Conservation (phyloP, 2,329 filamentous ascomycete genomes). For the Stachybotrys chlorohalonatus region DNA sequence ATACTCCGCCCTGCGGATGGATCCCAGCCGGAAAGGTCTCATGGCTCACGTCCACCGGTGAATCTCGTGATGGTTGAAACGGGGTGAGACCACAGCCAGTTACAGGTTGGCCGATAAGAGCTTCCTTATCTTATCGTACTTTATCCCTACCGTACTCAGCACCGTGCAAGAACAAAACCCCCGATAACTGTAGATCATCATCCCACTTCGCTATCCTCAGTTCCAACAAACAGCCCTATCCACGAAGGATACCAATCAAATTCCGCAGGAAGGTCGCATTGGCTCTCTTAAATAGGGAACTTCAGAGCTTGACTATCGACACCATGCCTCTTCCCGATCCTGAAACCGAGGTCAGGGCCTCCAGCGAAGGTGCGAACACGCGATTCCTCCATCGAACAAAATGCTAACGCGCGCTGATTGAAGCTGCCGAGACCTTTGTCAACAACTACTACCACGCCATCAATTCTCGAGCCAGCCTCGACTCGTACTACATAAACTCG, state of each 20-base stretch:
- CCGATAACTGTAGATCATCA: slow-evolving; percentile 8
- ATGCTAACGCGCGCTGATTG: slow-evolving; percentile 3
- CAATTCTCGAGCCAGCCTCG: slow-evolving; percentile 51
- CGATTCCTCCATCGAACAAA: background rate
- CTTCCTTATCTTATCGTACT: background rate
- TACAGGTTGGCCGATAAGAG: background rate
- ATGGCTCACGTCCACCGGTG: slow-evolving; percentile 9
- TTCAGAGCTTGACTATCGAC: background rate
- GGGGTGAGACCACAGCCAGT: too few species aligned
- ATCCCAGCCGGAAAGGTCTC: slow-evolving; percentile 16
- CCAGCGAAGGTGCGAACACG: slow-evolving; percentile 33
- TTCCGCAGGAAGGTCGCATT: too few species aligned
- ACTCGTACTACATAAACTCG: slow-evolving; percentile 61
- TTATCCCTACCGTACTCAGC: background rate
- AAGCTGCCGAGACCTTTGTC: slow-evolving; percentile 64
- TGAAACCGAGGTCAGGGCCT: slow-evolving; percentile 34
- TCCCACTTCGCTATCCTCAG: background rate
- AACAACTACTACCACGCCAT: slow-evolving; percentile 70
- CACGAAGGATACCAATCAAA: background rate
- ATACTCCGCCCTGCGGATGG: slow-evolving; percentile 13
- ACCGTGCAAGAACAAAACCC: slow-evolving; percentile 6
- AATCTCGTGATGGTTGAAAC: too few species aligned
- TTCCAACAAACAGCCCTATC: background rate
- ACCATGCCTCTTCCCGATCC: slow-evolving; percentile 27
- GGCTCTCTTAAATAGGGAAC: background rate